Percentiles rank a stretch among this genome's conserved stretches.
Evolutionary conservation across 345 rosid species (phyloP).

Genomic region (Gossypium herbaceum): DNA sequence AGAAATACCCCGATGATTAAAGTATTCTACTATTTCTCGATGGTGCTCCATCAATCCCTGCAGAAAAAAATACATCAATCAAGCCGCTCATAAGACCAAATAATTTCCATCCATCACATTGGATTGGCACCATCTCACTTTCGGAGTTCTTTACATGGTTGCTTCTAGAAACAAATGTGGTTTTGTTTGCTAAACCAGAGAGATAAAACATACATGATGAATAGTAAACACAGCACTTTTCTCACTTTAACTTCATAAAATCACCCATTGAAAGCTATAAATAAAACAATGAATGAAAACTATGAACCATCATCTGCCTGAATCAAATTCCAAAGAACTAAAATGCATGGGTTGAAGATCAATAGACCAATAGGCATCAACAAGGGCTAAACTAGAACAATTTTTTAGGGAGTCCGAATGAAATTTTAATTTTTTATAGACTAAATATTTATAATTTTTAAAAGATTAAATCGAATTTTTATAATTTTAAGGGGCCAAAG

Average conservation of each 20-base stretch:
- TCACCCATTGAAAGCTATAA: neutral
- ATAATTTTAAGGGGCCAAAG: no score
- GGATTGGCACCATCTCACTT: neutral
- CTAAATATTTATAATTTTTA: no score
- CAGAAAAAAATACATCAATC: slow-evolving; percentile 1
- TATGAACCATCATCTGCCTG: no score
- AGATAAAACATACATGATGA: slow-evolving; percentile 1
- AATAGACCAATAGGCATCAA: no score
- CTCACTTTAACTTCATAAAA: neutral
- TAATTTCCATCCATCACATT: neutral
- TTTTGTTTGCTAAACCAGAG: neutral
- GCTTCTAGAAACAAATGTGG: neutral
- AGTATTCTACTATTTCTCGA: slow-evolving; percentile 61
- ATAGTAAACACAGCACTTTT: neutral
- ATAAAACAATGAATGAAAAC: neutral
- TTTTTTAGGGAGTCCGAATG: no score
- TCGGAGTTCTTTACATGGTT: neutral
- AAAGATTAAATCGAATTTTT: no score
- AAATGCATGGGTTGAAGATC: no score
- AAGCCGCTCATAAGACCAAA: neutral
- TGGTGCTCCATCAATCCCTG: slow-evolving; percentile 84
- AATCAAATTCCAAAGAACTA: no score
- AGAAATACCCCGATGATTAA: slow-evolving; percentile 75
- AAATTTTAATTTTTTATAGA: no score
- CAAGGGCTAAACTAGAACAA: no score